These are phyloP conservation scores for Amanita fuliginea DNA, from an alignment of 768 basidiomycete genomes.

Conservation along the genomic window DNA sequence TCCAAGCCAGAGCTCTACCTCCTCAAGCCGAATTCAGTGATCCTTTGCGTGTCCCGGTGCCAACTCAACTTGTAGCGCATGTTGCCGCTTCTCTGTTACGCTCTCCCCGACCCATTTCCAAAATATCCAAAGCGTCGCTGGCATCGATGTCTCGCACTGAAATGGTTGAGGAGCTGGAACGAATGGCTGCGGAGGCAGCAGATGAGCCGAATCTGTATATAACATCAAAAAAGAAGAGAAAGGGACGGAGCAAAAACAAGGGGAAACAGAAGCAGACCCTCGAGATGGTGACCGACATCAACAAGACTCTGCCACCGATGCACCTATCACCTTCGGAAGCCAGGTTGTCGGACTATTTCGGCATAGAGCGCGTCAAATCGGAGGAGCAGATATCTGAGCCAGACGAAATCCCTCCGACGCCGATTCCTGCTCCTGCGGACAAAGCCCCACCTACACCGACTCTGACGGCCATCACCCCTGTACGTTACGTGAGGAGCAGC, in stretches of 20 bases:
- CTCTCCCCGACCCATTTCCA: slow-evolving; percentile 65
- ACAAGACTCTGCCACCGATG: slow-evolving; percentile 53
- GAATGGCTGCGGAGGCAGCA: slow-evolving; percentile 54
- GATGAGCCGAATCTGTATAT: slow-evolving; percentile 6
- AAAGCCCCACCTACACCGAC: slow-evolving; percentile 44
- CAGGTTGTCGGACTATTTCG: slow-evolving; percentile 16
- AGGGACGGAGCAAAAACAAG: slow-evolving; percentile 9
- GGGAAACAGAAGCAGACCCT: slow-evolving; percentile 9
- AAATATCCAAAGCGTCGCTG: slow-evolving; percentile 26
- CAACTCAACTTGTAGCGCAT: slow-evolving; percentile 2
- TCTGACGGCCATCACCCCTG: slow-evolving; percentile 24
- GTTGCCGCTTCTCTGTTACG: slow-evolving; percentile 24
- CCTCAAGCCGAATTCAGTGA: background rate
- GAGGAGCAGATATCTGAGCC: background rate
- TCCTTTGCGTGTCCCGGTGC: background rate
- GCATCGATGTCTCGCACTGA: slow-evolving; percentile 35
- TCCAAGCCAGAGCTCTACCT: slow-evolving; percentile 1
- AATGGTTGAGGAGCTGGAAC: slow-evolving; percentile 60
- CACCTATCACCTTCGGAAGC: background rate
- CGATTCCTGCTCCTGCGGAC: slow-evolving; percentile 13
- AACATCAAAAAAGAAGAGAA: slow-evolving; percentile 10
- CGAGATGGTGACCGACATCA: slow-evolving; percentile 13
- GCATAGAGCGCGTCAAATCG: slow-evolving; percentile 11
- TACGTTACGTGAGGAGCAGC: slow-evolving; percentile 10
- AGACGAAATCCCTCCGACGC: background rate